phyloP scores from a whole-genome alignment of 805 yeast genomes.

The Metschnikowia dekortorum region DNA sequence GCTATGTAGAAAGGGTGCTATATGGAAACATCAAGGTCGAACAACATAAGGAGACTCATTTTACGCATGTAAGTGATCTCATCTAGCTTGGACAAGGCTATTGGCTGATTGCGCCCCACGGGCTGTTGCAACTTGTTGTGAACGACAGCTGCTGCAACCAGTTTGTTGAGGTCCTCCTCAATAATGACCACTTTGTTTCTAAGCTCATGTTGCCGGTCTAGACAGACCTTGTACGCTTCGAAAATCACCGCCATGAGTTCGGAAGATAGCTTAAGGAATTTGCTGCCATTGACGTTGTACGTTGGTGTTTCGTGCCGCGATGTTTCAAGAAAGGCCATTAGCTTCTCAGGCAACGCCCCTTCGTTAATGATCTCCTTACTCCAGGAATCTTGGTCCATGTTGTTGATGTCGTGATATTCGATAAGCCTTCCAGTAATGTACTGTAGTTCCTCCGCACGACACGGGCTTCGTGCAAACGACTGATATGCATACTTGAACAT shows the following conservation, averaged over 20 bases:
- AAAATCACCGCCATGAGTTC: slow-evolving; percentile 12
- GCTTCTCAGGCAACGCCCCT: slow-evolving; percentile 8
- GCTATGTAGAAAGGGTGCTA: background rate
- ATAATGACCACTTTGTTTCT: slow-evolving; percentile 4
- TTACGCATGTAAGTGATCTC: slow-evolving; percentile 12
- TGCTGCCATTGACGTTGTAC: slow-evolving; percentile 5
- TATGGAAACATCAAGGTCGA: slow-evolving; percentile 5
- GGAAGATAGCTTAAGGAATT: slow-evolving; percentile 12
- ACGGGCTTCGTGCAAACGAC: slow-evolving; percentile 8
- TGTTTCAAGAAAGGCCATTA: slow-evolving; percentile 5
- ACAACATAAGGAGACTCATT: slow-evolving; percentile 11
- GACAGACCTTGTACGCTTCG: slow-evolving; percentile 6
- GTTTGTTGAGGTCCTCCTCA: slow-evolving; percentile 6
- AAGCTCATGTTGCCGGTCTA: slow-evolving; percentile 3
- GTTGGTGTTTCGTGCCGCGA: background rate
- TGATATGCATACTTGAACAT: slow-evolving; percentile 21
- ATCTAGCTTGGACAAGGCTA: slow-evolving; percentile 11
- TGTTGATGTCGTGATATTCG: slow-evolving; percentile 10
- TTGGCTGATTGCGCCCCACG: background rate
- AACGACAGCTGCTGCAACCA: background rate
- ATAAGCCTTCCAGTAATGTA: slow-evolving; percentile 10
- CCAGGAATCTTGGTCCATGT: slow-evolving; percentile 12
- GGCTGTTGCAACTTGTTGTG: background rate
- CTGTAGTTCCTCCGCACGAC: slow-evolving; percentile 6
- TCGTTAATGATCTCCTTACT: slow-evolving; percentile 8